phyloP scores from a whole-genome alignment of 345 rosid genomes.

The Eucalyptus pauciflora region DNA sequence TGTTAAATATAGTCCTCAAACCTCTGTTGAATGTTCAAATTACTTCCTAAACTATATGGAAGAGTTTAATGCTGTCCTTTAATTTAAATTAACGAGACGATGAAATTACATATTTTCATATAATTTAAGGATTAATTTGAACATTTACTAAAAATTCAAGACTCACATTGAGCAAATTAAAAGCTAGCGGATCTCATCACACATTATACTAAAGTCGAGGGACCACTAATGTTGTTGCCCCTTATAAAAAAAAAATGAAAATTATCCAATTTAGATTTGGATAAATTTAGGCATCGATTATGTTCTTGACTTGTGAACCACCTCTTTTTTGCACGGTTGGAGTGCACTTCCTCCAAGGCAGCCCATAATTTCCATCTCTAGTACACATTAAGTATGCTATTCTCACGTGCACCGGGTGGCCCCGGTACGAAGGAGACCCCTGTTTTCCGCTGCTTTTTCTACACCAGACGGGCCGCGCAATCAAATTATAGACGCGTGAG shows the following conservation, averaged over 20 bases:
- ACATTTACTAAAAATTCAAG: too few species aligned
- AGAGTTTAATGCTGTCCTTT: background rate
- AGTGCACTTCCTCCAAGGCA: background rate
- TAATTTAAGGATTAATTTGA: too few species aligned
- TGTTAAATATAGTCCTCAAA: too few species aligned
- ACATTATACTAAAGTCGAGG: too few species aligned
- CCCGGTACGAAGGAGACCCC: background rate
- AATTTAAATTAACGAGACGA: too few species aligned
- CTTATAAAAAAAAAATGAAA: background rate
- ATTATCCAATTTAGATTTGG: background rate
- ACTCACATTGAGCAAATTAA: too few species aligned
- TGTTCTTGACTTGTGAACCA: background rate
- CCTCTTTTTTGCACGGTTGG: background rate
- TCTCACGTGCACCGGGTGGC: background rate
- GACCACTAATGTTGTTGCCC: too few species aligned
- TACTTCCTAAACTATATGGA: background rate
- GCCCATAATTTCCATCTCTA: background rate
- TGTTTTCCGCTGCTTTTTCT: background rate
- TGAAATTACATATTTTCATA: too few species aligned
- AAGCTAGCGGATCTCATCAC: fast-evolving
- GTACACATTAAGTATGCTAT: background rate
- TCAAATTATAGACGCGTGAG: background rate
- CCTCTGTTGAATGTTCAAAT: background rate
- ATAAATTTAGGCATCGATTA: background rate
- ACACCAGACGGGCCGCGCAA: background rate